Evolutionary conservation across 257 asterid species (phyloP).

Genomic region (Gentiana straminea): DNA sequence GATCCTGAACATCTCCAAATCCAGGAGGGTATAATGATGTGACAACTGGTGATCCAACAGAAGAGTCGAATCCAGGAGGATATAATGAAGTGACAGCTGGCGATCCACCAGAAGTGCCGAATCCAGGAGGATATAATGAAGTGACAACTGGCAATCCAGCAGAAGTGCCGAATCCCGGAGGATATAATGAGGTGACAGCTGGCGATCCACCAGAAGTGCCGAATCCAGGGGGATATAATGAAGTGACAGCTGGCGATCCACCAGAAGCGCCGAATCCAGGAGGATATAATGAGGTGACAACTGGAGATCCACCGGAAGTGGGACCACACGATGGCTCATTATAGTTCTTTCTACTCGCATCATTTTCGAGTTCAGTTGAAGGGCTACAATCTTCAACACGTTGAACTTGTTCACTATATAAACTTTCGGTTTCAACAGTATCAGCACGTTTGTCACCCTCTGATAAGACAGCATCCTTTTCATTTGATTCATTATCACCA

Average conservation of each 20-base stretch:
- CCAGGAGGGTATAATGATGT: constrained; percentile 8
- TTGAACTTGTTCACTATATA: constrained; percentile 2
- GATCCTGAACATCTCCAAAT: constrained; percentile 22
- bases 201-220: too few relatives aligned
- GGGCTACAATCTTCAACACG: too few relatives aligned
- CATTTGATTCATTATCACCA: constrained; percentile 21
- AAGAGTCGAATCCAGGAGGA: too few relatives aligned
- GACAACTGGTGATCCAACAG: too few relatives aligned
- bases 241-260: too few relatives aligned
- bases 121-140: constrained; percentile 11
- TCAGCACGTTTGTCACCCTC: constrained; percentile 21
- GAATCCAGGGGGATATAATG: too few relatives aligned
- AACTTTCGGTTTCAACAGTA: constrained; percentile 25
- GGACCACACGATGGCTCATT: constrained; percentile 12
- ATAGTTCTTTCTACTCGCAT: not conserved
- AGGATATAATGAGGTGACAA: too few relatives aligned
- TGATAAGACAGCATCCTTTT: constrained; percentile 17
- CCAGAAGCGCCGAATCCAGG: too few relatives aligned
- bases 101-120: too few relatives aligned
- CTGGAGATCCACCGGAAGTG: constrained; percentile 17
- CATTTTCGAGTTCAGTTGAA: not conserved
- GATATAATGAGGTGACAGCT: too few relatives aligned
- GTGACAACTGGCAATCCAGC: constrained; percentile 27
- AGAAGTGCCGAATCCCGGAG: constrained; percentile 1
- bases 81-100: too few relatives aligned